Percentiles rank a stretch among this genome's conserved stretches.
These are phyloP conservation scores for Russula foetens DNA, from an alignment of 768 basidiomycete genomes.

Conservation along the genomic window DNA sequence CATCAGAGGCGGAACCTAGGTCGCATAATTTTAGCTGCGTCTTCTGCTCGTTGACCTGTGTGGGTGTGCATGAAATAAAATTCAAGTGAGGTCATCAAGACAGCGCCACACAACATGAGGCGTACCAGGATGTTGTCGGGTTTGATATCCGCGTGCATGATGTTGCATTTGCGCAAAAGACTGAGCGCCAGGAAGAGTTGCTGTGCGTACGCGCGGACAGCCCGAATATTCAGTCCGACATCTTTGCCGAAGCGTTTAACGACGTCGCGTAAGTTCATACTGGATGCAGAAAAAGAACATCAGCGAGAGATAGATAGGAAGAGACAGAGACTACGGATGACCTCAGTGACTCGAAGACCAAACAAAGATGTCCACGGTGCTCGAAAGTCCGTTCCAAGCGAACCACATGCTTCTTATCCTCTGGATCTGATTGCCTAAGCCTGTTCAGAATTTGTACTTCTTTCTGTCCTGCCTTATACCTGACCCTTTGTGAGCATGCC, in stretches of 20 bases:
- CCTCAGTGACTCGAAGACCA: constrained; percentile 95
- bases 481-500: constrained; percentile 27
- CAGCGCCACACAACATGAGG: constrained; percentile 15
- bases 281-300: constrained; percentile 26
- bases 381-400: constrained; percentile 93
- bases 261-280: constrained; percentile 97
- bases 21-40: constrained; percentile 92
- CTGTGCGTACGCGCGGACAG: constrained; percentile 97
- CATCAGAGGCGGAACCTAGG: constrained; percentile 93
- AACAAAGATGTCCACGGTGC: constrained; percentile 91
- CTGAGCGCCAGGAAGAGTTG: constrained; percentile 88
- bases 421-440: constrained; percentile 81
- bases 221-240: constrained; percentile 89
- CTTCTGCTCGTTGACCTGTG: constrained; percentile 90
- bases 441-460: constrained; percentile 87
- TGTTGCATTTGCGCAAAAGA: constrained; percentile 77
- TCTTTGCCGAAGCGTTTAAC: constrained; percentile 98
- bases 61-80: background rate
- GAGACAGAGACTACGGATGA: constrained; percentile 28
- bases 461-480: constrained; percentile 93
- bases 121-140: constrained; percentile 94
- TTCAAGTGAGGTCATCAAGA: background rate
- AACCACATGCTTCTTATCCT: constrained; percentile 94
- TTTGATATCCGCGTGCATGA: constrained; percentile 99
- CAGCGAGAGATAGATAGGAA: background rate